phyloP scores from a whole-genome alignment of 306 rosid genomes.

The Geum urbanum region DNA sequence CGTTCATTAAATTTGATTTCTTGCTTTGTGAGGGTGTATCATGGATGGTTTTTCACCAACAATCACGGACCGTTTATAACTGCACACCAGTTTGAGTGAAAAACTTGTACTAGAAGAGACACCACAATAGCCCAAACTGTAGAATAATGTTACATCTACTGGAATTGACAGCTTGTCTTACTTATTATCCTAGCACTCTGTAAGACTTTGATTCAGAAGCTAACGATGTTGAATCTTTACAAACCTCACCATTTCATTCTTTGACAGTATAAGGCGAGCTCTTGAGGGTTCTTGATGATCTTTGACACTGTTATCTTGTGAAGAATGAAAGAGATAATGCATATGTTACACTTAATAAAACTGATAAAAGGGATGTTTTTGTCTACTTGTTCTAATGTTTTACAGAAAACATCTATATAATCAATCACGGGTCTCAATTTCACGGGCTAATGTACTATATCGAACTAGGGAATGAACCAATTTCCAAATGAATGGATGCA shows the following conservation, averaged over 20 bases:
- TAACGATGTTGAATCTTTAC: not conserved
- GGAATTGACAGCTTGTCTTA: not conserved
- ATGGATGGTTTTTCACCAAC: not conserved
- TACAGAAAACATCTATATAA: not conserved
- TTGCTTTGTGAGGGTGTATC: not conserved
- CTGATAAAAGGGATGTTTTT: not conserved
- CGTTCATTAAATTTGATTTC: not conserved
- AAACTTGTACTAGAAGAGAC: not conserved
- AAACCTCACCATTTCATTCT: conserved; percentile 5
- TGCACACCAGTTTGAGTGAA: not conserved
- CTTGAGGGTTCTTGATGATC: not conserved
- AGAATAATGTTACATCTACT: not conserved
- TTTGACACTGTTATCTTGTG: conserved; percentile 4
- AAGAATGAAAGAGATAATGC: not conserved
- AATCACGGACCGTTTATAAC: not conserved
- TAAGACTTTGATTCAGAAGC: not conserved
- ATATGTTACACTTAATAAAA: not conserved
- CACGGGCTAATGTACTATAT: not conserved
- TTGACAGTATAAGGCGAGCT: conserved; percentile 8
- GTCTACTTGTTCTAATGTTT: not conserved
- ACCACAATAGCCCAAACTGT: not conserved
- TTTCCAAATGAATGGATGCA: not conserved
- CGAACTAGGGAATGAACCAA: not conserved
- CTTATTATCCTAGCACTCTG: not conserved
- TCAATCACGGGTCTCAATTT: not conserved